Evolutionary conservation across 805 yeast genomes (phyloP).

Genomic region (Suhomyces xylopsoci): DNA sequence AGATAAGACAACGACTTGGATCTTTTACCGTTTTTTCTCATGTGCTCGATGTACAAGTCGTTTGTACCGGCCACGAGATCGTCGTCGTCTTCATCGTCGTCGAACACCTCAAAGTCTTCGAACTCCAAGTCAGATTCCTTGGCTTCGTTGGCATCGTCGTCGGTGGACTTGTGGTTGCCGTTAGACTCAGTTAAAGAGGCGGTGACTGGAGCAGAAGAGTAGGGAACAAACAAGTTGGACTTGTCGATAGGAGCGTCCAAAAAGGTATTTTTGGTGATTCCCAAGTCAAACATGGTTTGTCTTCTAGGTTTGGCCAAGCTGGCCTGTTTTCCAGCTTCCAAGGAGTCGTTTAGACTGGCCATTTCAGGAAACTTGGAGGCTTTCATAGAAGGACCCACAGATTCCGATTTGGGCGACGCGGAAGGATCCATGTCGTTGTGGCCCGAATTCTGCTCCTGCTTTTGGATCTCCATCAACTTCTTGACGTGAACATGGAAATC

Average conservation of each 20-base stretch:
- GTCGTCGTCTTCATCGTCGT: slow-evolving; percentile 35
- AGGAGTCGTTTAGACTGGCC: slow-evolving; percentile 20
- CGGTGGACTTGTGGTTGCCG: slow-evolving; percentile 1
- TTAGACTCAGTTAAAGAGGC: slow-evolving; percentile 50
- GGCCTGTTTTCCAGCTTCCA: slow-evolving; percentile 35
- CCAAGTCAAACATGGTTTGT: slow-evolving; percentile 53
- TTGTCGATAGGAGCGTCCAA: slow-evolving; percentile 39
- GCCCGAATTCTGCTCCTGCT: slow-evolving; percentile 14
- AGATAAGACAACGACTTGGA: slow-evolving; percentile 65
- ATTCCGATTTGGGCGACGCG: slow-evolving; percentile 9
- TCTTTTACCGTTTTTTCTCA: slow-evolving; percentile 50
- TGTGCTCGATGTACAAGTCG: slow-evolving; percentile 36
- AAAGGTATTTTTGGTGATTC: slow-evolving; percentile 42
- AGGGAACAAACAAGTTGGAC: slow-evolving; percentile 58
- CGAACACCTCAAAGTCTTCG: slow-evolving; percentile 50
- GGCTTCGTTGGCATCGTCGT: slow-evolving; percentile 8
- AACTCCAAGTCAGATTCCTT: slow-evolving; percentile 43
- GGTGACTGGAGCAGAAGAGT: slow-evolving; percentile 74
- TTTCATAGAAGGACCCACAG: slow-evolving; percentile 5
- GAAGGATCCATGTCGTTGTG: slow-evolving; percentile 1
- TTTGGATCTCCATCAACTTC: slow-evolving; percentile 56
- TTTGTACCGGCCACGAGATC: slow-evolving; percentile 18
- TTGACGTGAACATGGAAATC: slow-evolving; percentile 73
- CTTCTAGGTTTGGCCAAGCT: slow-evolving; percentile 42
- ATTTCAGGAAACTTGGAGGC: slow-evolving; percentile 1